These are phyloP conservation scores for Sophora flavescens DNA, from an alignment of 306 rosid species.

Conservation along the genomic window DNA sequence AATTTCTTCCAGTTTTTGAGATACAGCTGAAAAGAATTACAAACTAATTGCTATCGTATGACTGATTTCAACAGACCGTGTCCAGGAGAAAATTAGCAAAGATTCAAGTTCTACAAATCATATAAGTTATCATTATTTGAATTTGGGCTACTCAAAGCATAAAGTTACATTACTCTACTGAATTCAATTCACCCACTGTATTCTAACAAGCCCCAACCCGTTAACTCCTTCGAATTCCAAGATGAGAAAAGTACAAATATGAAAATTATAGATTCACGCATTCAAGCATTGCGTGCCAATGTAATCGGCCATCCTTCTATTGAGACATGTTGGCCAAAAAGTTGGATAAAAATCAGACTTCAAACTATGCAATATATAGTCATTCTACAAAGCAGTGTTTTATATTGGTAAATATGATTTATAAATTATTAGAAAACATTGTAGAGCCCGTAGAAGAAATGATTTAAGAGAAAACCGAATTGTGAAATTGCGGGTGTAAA, in stretches of 20 bases:
- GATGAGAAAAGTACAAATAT: neutral
- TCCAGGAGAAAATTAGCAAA: neutral
- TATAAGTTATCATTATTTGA: neutral
- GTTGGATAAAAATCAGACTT: neutral
- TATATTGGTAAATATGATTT: slow-evolving; percentile 6
- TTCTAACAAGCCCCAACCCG: slow-evolving; percentile 6
- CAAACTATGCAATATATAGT: slow-evolving; percentile 1
- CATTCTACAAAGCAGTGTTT: neutral
- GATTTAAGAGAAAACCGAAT: no score
- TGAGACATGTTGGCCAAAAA: neutral
- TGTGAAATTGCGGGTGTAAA: neutral
- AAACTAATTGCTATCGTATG: neutral
- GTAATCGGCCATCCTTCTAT: neutral
- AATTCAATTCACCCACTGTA: neutral
- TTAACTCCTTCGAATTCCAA: neutral
- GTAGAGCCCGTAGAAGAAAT: no score
- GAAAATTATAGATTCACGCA: slow-evolving; percentile 2
- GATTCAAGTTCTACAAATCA: neutral
- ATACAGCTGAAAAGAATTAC: neutral
- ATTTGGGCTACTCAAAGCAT: neutral
- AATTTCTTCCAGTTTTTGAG: neutral
- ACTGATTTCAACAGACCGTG: neutral
- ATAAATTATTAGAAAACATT: neutral
- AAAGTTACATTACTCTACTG: neutral
- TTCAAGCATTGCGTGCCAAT: slow-evolving; percentile 2